These are phyloP conservation scores for Blastobotrys raffinosifermentans DNA, from an alignment of 1,139 yeast genomes.

Conservation along the genomic window DNA sequence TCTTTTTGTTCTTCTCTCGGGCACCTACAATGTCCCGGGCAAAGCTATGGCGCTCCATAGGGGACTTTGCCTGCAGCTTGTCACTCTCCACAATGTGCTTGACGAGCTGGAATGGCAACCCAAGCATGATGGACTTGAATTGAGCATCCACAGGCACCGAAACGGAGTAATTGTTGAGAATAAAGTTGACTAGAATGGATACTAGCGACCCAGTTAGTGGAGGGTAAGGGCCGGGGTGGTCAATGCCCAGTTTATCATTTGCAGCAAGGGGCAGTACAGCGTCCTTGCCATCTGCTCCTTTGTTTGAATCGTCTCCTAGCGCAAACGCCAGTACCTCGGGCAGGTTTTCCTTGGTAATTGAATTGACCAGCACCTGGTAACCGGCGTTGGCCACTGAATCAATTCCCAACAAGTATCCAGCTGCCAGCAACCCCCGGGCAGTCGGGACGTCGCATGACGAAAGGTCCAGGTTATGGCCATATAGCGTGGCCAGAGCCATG, in stretches of 20 bases:
- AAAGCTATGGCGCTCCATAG: conserved; percentile 30
- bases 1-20: conserved; percentile 23
- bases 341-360: conserved; percentile 21
- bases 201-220: conserved; percentile 28
- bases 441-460: conserved; percentile 20
- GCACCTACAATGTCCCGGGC: conserved; percentile 25
- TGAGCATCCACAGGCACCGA: conserved; percentile 19
- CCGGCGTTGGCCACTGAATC: conserved; percentile 27
- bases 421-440: conserved; percentile 29
- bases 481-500: conserved; percentile 32
- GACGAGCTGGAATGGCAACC: conserved; percentile 27
- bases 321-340: conserved; percentile 25
- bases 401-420: conserved; percentile 29
- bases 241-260: conserved; percentile 18
- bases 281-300: background rate
- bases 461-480: conserved; percentile 29
- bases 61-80: conserved; percentile 22
- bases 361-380: conserved; percentile 19
- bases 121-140: conserved; percentile 17
- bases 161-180: conserved; percentile 22
- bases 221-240: conserved; percentile 32
- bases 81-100: conserved; percentile 29
- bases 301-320: conserved; percentile 7
- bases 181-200: conserved; percentile 20
- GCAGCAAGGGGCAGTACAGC: background rate